Evolutionary conservation across 2,329 filamentous ascomycete genomes (phyloP).

Genomic region (Colletotrichum somersetense): DNA sequence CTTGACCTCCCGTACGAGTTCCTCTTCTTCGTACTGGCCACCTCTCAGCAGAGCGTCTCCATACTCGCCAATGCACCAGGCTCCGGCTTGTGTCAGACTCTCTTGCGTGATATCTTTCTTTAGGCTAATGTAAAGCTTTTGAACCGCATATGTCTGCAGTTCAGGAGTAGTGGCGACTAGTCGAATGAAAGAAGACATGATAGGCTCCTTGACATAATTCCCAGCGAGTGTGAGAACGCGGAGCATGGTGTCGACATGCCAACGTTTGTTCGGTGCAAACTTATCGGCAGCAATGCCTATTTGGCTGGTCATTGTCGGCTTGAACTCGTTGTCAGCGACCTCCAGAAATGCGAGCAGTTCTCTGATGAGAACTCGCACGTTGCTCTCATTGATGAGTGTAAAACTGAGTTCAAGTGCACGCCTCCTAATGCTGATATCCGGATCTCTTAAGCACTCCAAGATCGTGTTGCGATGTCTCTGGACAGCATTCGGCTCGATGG

Average conservation of each 20-base stretch:
- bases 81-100: constrained; percentile 89
- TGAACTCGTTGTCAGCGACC: constrained; percentile 98
- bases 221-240: constrained; percentile 93
- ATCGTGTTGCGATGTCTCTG: constrained; percentile 98
- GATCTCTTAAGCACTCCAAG: constrained; percentile 93
- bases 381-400: constrained; percentile 96
- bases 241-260: constrained; percentile 98
- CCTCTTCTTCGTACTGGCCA: constrained; percentile 94
- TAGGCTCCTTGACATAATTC: constrained; percentile 98
- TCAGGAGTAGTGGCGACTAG: constrained; percentile 95
- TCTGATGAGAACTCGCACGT: constrained; percentile 91
- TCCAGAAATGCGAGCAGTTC: constrained; percentile 96
- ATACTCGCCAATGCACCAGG: constrained; percentile 98
- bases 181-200: constrained; percentile 94
- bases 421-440: constrained; percentile 96
- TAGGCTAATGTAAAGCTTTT: constrained; percentile 90
- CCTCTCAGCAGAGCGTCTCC: constrained; percentile 90
- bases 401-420: constrained; percentile 98
- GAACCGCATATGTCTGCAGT: constrained; percentile 94
- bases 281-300: constrained; percentile 97
- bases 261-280: constrained; percentile 95
- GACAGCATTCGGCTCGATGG: constrained; percentile 96
- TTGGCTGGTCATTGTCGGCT: constrained; percentile 97
- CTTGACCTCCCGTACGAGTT: constrained; percentile 82
- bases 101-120: constrained; percentile 99